phyloP scores from a whole-genome alignment of 306 rosid species.

The Quillaja saponaria region DNA sequence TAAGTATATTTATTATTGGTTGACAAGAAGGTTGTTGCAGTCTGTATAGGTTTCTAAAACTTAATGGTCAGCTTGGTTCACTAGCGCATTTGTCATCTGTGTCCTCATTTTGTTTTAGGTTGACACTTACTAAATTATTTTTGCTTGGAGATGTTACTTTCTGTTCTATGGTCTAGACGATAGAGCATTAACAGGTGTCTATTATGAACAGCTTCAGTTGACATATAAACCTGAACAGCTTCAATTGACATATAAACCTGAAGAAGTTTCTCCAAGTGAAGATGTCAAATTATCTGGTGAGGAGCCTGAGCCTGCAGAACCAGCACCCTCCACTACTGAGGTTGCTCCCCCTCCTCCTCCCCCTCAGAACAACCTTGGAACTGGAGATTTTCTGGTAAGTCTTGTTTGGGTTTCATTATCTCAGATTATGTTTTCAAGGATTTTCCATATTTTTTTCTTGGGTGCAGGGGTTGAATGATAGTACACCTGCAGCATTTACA shows the following conservation, averaged over 20 bases:
- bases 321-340: constrained; percentile 48
- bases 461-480: constrained; percentile 76
- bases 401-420: constrained; percentile 11
- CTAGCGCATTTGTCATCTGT: not conserved
- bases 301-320: constrained; percentile 56
- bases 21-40: not conserved
- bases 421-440: constrained; percentile 14
- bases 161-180: constrained; percentile 1
- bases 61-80: not conserved
- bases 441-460: constrained; percentile 26
- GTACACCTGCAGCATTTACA: constrained; percentile 56
- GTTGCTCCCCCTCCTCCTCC: constrained; percentile 56
- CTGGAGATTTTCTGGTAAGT: constrained; percentile 87
- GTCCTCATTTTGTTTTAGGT: constrained; percentile 2
- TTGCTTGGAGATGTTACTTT: constrained; percentile 24
- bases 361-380: constrained; percentile 51
- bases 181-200: constrained; percentile 32
- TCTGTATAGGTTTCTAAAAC: not conserved
- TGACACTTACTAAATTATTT: constrained; percentile 1
- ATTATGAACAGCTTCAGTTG: constrained; percentile 75
- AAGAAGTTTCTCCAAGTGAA: constrained; percentile 59
- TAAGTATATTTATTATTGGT: constrained; percentile 42
- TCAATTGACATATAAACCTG: constrained; percentile 87
- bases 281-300: constrained; percentile 56
- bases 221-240: constrained; percentile 92